Base-by-base conservation (phyloP, 176 grass and related monocot genomes). In the Phoenix dactylifera region DNA sequence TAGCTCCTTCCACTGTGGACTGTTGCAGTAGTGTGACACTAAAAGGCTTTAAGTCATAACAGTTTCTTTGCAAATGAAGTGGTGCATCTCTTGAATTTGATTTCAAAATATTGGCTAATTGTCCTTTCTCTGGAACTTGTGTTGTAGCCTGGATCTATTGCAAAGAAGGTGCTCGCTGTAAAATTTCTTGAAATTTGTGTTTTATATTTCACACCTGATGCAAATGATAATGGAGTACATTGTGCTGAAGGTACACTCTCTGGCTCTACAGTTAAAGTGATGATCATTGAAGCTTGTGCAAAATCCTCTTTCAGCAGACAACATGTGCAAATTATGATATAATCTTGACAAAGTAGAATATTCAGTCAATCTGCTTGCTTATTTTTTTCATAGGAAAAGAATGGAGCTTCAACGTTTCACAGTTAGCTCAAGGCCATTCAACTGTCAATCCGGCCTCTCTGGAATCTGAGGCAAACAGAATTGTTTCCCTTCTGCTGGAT, bases 111-210 rank as follows among this genome's bases (percentile, higher is more conserved):
- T 28, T 3, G 58, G 85, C 53, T 80, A 66, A 51, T 24, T 30
- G 52, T 74, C 72, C 57, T 73, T 70, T 52, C 12, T 67, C 30
- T 79, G 72, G 75, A 49, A 65, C 65, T 22, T 44, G 35, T 72
- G 20, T 76, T 81, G 72, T 79, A 99, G 88, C 72, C 76, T 54
- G 69, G 70, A 48, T 70, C 79, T 65, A 52, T 83, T 79, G 85
- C 73, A 69, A 76, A 65, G 70, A 99, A 99, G 75, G 72, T 91
- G 75, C 73, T 77, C 16, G 79, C 81, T 51, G 16, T 99, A 63
- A 99, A 93, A 77, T 99, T 99, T 54, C 39, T 99, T 58, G 88
- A 89, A 80, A 76, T 67, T 55, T 99, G 85, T 71, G 76, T 83
- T 68, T 76, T 89, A 54, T 76, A 76, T 77, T 80, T 86, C 60